phyloP scores from a whole-genome alignment of 148 eudicot genomes.

The Rhododendron kiyosumense region DNA sequence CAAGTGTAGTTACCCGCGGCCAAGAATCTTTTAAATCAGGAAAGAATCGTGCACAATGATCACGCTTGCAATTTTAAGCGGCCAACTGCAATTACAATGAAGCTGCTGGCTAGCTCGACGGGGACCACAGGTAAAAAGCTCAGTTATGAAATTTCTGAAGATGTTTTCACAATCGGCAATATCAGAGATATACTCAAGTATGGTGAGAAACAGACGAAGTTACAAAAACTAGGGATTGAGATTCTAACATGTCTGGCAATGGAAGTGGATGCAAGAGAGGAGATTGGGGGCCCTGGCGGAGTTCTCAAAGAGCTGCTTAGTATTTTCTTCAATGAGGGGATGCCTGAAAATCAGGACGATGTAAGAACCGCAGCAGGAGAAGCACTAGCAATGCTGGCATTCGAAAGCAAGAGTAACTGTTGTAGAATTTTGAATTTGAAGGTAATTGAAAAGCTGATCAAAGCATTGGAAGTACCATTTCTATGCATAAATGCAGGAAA shows the following conservation, averaged over 20 bases:
- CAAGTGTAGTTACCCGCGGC: too few relatives aligned
- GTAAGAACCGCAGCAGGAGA: conserved; percentile 75
- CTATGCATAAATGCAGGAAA: conserved; percentile 56
- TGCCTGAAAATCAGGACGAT: conserved; percentile 19
- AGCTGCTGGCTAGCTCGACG: conserved; percentile 67
- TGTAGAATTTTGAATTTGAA: conserved; percentile 33
- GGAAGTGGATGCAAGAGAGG: conserved; percentile 36
- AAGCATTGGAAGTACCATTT: conserved; percentile 42
- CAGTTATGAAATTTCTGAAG: background rate
- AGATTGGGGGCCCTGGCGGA: conserved; percentile 83
- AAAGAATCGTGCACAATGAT: too few relatives aligned
- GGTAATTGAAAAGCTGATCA: conserved; percentile 32
- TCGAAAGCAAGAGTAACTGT: conserved; percentile 54
- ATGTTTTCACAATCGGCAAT: conserved; percentile 31
- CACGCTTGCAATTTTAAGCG: too few relatives aligned
- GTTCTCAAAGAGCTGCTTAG: conserved; percentile 55
- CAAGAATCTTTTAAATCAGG: too few relatives aligned
- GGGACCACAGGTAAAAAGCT: conserved; percentile 35
- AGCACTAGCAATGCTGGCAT: conserved; percentile 64
- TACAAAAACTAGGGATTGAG: conserved; percentile 68
- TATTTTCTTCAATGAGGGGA: conserved; percentile 47
- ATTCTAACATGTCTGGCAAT: conserved; percentile 65
- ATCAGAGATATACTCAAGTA: conserved; percentile 60
- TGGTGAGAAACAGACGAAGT: conserved; percentile 54
- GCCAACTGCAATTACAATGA: too few relatives aligned